Evolutionary conservation across 1,139 yeast species (phyloP).

Genomic region (Debaryomyces coudertii): DNA sequence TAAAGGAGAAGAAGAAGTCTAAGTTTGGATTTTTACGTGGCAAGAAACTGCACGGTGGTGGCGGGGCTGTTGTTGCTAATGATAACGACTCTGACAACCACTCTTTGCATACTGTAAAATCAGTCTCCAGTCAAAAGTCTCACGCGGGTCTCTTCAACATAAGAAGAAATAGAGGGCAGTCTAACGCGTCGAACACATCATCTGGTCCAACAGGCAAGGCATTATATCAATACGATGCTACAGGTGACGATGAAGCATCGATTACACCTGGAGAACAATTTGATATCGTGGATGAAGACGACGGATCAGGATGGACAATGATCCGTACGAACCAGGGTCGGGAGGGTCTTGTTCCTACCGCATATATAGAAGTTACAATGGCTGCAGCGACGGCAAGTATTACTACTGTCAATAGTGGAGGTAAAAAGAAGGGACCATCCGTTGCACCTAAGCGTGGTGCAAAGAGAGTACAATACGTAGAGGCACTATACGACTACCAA

Average conservation of each 20-base stretch:
- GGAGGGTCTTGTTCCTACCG: conserved; percentile 84
- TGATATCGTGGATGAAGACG: conserved; percentile 65
- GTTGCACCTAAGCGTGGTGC: conserved; percentile 88
- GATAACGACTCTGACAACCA: conserved; percentile 27
- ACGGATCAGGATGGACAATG: conserved; percentile 94
- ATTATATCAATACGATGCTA: conserved; percentile 66
- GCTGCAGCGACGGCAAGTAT: conserved; percentile 4
- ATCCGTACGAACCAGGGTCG: conserved; percentile 44
- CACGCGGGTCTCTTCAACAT: conserved; percentile 41
- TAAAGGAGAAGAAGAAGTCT: conserved; percentile 52
- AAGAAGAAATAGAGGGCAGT: conserved; percentile 33
- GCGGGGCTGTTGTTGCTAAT: conserved; percentile 15
- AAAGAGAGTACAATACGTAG: conserved; percentile 62
- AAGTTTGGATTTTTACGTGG: conserved; percentile 53
- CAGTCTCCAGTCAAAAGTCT: conserved; percentile 28
- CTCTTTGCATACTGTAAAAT: conserved; percentile 38
- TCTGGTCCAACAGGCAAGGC: conserved; percentile 50
- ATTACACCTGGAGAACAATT: conserved; percentile 65
- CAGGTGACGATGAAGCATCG: conserved; percentile 75
- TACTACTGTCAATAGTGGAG: conserved; percentile 18
- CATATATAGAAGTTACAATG: conserved; percentile 61
- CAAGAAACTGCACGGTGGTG: conserved; percentile 19
- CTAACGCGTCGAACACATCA: conserved; percentile 22
- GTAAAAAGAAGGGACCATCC: conserved; percentile 66
- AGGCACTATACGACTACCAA: conserved; percentile 75